Evolutionary conservation across 805 yeast species (phyloP).

Genomic region (Yarrowia sp.): DNA sequence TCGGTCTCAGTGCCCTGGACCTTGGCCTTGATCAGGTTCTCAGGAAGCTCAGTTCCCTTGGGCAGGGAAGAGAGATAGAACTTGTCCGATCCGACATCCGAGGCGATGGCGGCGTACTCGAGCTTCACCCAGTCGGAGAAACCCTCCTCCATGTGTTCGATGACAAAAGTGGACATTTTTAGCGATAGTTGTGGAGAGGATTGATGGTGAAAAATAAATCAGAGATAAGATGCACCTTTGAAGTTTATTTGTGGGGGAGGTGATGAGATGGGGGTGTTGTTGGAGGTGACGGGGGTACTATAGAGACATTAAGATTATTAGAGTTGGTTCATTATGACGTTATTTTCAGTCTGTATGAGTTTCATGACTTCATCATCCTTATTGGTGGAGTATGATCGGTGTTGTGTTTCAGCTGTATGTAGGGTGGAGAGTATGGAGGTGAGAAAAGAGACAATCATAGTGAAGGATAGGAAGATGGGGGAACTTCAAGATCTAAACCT

Average conservation of each 20-base stretch:
- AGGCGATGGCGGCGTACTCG: constrained; percentile 82
- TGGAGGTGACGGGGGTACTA: too few species aligned
- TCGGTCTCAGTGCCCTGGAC: constrained; percentile 85
- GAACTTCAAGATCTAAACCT: too few species aligned
- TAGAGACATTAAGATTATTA: too few species aligned
- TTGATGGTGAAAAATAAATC: neutral
- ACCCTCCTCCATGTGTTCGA: constrained; percentile 97
- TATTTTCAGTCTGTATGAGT: too few species aligned
- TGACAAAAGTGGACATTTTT: constrained; percentile 61
- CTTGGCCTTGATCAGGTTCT: constrained; percentile 62
- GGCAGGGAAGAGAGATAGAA: constrained; percentile 81
- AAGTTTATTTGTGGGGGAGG: constrained; percentile 3
- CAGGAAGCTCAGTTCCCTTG: constrained; percentile 70
- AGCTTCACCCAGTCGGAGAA: constrained; percentile 95
- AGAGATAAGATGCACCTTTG: constrained; percentile 1
- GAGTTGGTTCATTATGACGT: too few species aligned
- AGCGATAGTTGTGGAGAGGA: neutral
- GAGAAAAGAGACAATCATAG: too few species aligned
- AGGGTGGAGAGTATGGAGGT: too few species aligned
- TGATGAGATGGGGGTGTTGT: neutral
- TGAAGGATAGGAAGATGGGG: too few species aligned
- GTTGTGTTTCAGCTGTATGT: too few species aligned
- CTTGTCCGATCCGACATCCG: constrained; percentile 81
- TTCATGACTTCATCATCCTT: too few species aligned
- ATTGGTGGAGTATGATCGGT: too few species aligned